Evolutionary conservation across 345 rosid genomes (phyloP), one percentile per base, ranked within the genome.

Genomic region (Hibiscus tridactylites): DNA sequence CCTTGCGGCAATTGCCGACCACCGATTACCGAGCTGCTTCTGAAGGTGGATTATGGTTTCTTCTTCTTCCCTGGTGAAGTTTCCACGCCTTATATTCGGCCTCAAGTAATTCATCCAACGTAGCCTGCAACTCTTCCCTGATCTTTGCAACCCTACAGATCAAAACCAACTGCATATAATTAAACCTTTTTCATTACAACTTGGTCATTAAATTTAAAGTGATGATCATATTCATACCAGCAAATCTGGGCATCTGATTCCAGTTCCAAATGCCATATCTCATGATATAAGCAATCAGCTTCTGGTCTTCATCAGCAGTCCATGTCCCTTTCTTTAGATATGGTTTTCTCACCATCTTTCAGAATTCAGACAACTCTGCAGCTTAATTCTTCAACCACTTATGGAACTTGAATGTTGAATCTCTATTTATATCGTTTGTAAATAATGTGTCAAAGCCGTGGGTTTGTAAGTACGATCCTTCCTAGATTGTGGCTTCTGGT

Each of bases 111-210:
- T 89, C 77, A 87, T 61, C 93, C 93, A 89, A 28, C 88, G 83
- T 57, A 89, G 90, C 68, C 91, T 83, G 83, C 91, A 89, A 81
- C 94, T 89, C 83, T 89, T 89, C 31, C 91, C 42, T 6, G 85
- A 74, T 69, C 90, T 78, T 54, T 39, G 73, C 73, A 87, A 71
- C 17, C 90, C 93, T 89, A 61, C 4, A 42, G 26, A 47, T 50
- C 37, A 47, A 66, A 65, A 42, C 0, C 0, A 11, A 42, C 33
- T 17, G 28, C 68, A 53, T n/a, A 17, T 53, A n/a, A 63, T 39
- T 3, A 39, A 35, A 0, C 0, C 39, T 35, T 68, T 17, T 60
- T 3, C 16, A 21, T 44, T 6, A 39, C 21, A 78, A 0, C 35
- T 61, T 7, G 13, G 3, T 17, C 17, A 13, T 29, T 60, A 6